Base-by-base conservation (phyloP, 331 rosid genomes). In the Dryas integrifolia region DNA sequence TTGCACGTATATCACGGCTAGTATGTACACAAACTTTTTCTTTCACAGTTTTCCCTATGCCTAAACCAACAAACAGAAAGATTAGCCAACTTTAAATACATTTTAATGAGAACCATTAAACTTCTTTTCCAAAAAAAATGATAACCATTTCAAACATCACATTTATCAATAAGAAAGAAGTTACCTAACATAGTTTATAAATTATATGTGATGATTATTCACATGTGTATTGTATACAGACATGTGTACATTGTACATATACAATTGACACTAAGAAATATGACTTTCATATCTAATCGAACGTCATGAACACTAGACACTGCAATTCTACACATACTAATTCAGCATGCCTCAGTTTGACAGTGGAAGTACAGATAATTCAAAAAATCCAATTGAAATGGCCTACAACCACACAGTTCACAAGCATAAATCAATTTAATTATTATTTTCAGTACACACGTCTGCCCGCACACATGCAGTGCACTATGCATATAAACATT, bases 11-110 rank as follows among this genome's bases (percentile, higher is more conserved):
- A 74, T 96, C 99, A 72, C 99, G 99, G 88, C 99, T 96, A 43
- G 99, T 96, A 82, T 96, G 99, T 46, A 96, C 97, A 82, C 99
- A 96, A 77, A 96, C 99, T 84, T 96, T 96, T 84, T 96, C 99
- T 87, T 85, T 92, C 76, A 96, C 92, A 3, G 99, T 96, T 82
- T 90, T 96, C 70, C 99, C 99, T 61, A 96, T 87, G 85, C 99
- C 99, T 96, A 67, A 70, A 83, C 65, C 80, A 76, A 70, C 41
- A 85, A 74, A 81, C 39, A 59, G 77, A 79, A 73, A 47, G n/a
- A 76, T 75, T 24, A 45, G 69, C 52, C 51, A 73, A 52, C 53
- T 48, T 14, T 12, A 81, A 24, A 50, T 11, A 26, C 64, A 62
- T 51, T 10, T 55, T 30, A 12, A 18, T 26, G 18, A 40, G 44